Base-by-base conservation (phyloP, 129 eudicot genomes). In the Erigeron canadensis region DNA sequence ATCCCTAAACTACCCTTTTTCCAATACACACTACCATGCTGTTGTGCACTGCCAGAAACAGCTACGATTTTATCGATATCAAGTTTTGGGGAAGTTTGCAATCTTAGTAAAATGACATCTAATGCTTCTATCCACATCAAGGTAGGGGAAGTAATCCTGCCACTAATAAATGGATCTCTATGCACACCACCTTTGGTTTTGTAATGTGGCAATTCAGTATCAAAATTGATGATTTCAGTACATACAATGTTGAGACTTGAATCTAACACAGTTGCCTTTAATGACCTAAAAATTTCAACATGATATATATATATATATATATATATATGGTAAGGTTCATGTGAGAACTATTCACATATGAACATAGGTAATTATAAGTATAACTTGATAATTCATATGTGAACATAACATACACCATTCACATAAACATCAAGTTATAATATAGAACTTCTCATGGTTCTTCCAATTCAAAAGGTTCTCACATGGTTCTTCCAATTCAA, bases 1-100 rank as follows among this genome's bases (percentile, higher is more conserved):
- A 73, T 82, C 4, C 67, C 38, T 5, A 58, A 81, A 79, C 88
- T 78, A 8, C 88, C 91, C 37, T 12, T 81, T 47, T 83, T 88
- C 91, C 95, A 88, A 51, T 81, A 85, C 62, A 88, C 95, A 79
- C 89, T 88, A 21, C 95, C 95, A 64, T 88, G 91, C 73, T 88
- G 95, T 78, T 88, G 95, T 6, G 83, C 95, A 73, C 91, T 88
- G 45, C 95, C 95, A 11, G 91, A 88, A 56, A 88, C 72, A 44
- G 87, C 88, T 13, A 72, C 82, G 43, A 88, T 45, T 47, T 83
- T 88, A 5, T 82, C 77, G 47, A 88, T 83, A 76, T 76, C 81
- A 13, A 88, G 42, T 3, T 65, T 85, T 9, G 23, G 7, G 17
- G 75, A 75, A 47, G 78, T 76, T 45, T 51, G 50, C 0, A 88